Evolutionary conservation across 352 stramenopile species (phyloP).

Genomic region (Globisporangium iwayamae): DNA sequence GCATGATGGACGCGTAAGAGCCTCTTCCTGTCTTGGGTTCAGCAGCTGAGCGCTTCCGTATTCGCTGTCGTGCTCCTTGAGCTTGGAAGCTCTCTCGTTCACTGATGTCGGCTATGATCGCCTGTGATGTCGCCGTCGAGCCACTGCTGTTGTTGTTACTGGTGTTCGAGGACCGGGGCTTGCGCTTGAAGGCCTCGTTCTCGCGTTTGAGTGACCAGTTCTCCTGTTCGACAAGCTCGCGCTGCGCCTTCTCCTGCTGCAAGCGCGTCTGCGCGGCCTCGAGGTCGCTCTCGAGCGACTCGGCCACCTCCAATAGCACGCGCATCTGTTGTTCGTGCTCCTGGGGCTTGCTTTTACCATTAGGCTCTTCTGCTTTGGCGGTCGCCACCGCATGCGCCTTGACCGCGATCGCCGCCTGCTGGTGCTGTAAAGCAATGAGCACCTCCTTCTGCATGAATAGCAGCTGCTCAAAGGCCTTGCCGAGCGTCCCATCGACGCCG

Average conservation of each 20-base stretch:
- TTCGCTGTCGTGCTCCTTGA: slow-evolving; percentile 9
- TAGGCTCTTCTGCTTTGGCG: neutral
- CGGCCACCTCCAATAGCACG: slow-evolving; percentile 58
- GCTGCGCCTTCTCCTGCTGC: slow-evolving; percentile 42
- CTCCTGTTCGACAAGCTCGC: slow-evolving; percentile 44
- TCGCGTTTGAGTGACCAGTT: slow-evolving; percentile 40
- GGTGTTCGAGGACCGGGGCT: neutral
- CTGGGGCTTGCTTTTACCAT: neutral
- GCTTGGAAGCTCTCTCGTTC: neutral
- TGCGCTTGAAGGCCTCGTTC: slow-evolving; percentile 19
- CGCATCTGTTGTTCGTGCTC: slow-evolving; percentile 39
- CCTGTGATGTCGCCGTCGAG: neutral
- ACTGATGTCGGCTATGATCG: neutral
- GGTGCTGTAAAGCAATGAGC: slow-evolving; percentile 35
- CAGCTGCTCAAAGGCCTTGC: slow-evolving; percentile 33
- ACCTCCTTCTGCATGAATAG: slow-evolving; percentile 50
- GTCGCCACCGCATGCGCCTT: neutral
- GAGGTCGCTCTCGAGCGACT: slow-evolving; percentile 57
- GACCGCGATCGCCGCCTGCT: slow-evolving; percentile 15
- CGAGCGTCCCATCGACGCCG: slow-evolving; percentile 28
- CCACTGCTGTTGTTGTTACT: neutral
- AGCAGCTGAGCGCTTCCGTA: slow-evolving; percentile 18
- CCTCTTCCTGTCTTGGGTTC: neutral
- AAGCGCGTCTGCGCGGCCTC: slow-evolving; percentile 39
- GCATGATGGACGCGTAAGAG: neutral